phyloP scores from a whole-genome alignment of 2,329 filamentous ascomycete genomes.

The Epichloe sibirici region DNA sequence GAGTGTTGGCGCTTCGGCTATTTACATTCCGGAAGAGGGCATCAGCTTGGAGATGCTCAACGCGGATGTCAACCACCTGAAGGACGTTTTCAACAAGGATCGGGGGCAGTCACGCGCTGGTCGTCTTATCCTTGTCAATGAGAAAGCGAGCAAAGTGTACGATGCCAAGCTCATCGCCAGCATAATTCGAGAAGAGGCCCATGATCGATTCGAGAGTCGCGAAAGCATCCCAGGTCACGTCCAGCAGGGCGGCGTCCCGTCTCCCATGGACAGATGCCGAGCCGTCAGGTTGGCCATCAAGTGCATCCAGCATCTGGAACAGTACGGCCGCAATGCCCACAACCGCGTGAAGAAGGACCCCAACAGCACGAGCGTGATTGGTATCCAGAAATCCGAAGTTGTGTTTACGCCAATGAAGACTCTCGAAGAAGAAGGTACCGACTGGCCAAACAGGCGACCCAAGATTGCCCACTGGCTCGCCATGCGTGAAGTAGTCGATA shows the following conservation, averaged over 20 bases:
- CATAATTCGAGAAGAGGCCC: slow-evolving; percentile 89
- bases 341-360: slow-evolving; percentile 61
- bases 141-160: slow-evolving; percentile 84
- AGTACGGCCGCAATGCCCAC: slow-evolving; percentile 53
- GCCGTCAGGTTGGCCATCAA: slow-evolving; percentile 87
- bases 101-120: slow-evolving; percentile 81
- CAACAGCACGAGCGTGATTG: slow-evolving; percentile 70
- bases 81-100: slow-evolving; percentile 74
- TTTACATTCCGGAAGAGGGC: slow-evolving; percentile 95
- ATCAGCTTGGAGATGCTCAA: slow-evolving; percentile 89
- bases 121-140: slow-evolving; percentile 92
- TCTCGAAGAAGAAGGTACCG: slow-evolving; percentile 74
- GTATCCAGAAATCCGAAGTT: slow-evolving; percentile 80
- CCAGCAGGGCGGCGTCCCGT: slow-evolving; percentile 86
- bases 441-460: slow-evolving; percentile 84
- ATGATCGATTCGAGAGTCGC: slow-evolving; percentile 82
- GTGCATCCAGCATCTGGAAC: slow-evolving; percentile 84
- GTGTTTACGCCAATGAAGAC: slow-evolving; percentile 74
- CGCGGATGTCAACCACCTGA: slow-evolving; percentile 78
- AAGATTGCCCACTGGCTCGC: slow-evolving; percentile 75
- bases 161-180: slow-evolving; percentile 86
- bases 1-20: slow-evolving; percentile 79
- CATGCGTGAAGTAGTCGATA: slow-evolving; percentile 72
- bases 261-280: slow-evolving; percentile 89
- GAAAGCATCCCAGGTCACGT: slow-evolving; percentile 89